Conservation (phyloP, 768 basidiomycete genomes). For the Termitomyces heimii region DNA sequence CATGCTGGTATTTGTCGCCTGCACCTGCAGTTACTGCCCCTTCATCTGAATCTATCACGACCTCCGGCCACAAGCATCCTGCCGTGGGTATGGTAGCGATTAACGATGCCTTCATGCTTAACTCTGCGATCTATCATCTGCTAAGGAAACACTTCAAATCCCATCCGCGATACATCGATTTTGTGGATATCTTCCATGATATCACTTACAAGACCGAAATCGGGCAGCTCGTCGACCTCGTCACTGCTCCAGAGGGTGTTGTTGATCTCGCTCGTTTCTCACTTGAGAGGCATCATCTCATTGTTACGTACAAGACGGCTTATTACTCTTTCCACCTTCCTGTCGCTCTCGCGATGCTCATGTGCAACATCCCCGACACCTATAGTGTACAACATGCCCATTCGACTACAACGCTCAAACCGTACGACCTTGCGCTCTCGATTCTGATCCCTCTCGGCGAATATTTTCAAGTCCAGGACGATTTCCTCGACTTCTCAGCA, state of each 20-base stretch:
- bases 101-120: conserved; percentile 97
- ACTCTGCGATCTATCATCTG: conserved; percentile 87
- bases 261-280: conserved; percentile 90
- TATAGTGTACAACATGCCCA: conserved; percentile 25
- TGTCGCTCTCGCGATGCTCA: conserved; percentile 88
- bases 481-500: conserved; percentile 91
- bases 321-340: conserved; percentile 99
- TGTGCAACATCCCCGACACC: conserved; percentile 55
- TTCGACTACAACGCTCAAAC: conserved; percentile 27
- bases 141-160: conserved; percentile 81
- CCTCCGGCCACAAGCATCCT: conserved; percentile 20
- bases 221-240: conserved; percentile 92
- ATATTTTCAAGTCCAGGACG: conserved; percentile 99
- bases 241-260: conserved; percentile 88
- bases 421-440: conserved; percentile 68
- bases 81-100: conserved; percentile 80
- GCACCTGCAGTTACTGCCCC: conserved; percentile 16
- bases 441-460: conserved; percentile 92
- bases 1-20: conserved; percentile 79
- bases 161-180: conserved; percentile 79
- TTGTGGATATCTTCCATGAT: conserved; percentile 91
- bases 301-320: conserved; percentile 96
- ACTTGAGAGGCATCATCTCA: conserved; percentile 79
- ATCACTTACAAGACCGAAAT: conserved; percentile 90
- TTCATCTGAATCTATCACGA: conserved; percentile 8